Base-by-base conservation (phyloP, 2,329 filamentous ascomycete genomes). In the Colletotrichum eremochloae region DNA sequence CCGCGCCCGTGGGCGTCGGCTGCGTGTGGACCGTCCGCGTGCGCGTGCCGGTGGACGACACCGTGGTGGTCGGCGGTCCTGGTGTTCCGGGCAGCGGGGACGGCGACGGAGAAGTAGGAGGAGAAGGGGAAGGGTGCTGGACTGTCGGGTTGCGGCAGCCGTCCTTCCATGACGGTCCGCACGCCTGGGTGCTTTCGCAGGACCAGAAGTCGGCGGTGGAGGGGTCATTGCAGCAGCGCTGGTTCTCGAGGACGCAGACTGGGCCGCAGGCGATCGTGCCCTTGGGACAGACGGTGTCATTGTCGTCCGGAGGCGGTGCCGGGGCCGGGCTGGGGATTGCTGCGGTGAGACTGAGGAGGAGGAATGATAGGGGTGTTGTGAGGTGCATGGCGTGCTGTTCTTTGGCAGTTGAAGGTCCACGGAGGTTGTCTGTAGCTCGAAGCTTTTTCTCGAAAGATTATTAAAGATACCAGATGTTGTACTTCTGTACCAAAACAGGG, bases 231-330 rank as follows among this genome's bases (percentile, higher is more conserved):
- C 55, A 58, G 55, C 55, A 58, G 33, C 55, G 55, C 20, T 58
- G 55, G 36, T n/a, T 11, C 20, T 18, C 60, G 14, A 31, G 50
- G 58, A 66, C 67, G 60, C 69, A 72, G 44, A 48, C 36, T 5
- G 31, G 42, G 20, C 48, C 65, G 53, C 69, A 72, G 52, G 69
- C 7, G 53, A 52, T 11, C 1, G 61, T 55, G 42, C 20, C 33
- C 40, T 36, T 38, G 8, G 63, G 57, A 29, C 68, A 71, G 50
- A 63, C 38, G 42, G 57, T 53, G 44, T 46, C 44, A 20, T 42
- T 24, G 36, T n/a, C 57, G 48, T 63, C 11, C 8, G 11, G 4
- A 38, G 50, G 50, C 11, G 62, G 48, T 5, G 12, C 12, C 3
- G 50, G 12, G 18, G 15, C 31, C 8, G 50, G 18, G 6, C 18